Conservation (phyloP, 495 filamentous ascomycete genomes). For the Alectoria sarmentosa region DNA sequence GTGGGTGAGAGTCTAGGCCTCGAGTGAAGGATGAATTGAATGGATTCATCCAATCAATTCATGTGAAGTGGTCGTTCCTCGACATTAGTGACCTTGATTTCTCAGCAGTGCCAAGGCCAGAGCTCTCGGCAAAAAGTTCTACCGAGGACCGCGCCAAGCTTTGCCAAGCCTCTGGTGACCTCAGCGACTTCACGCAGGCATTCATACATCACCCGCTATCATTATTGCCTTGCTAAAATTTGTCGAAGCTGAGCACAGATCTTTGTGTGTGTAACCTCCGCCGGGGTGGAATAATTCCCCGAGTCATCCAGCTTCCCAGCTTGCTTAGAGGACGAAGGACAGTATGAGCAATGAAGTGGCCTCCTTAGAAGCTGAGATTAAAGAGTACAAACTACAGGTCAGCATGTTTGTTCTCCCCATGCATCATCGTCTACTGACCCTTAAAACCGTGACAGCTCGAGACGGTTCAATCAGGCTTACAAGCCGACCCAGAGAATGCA, state of each 20-base stretch:
- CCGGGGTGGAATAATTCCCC: background rate
- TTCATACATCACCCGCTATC: too few species aligned
- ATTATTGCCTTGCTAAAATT: too few species aligned
- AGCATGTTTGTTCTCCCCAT: background rate
- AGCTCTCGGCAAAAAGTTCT: background rate
- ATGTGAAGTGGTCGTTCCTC: background rate
- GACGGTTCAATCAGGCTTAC: constrained; percentile 64
- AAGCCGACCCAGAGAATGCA: constrained; percentile 74
- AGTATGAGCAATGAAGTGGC: constrained; percentile 54
- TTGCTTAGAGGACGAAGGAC: background rate
- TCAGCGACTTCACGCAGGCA: too few species aligned
- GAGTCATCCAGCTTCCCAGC: background rate
- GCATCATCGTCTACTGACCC: background rate
- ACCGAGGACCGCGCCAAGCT: background rate
- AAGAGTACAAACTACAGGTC: constrained; percentile 79
- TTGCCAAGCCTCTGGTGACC: too few species aligned
- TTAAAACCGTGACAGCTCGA: constrained; percentile 54
- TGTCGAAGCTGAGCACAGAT: background rate
- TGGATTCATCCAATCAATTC: constrained; percentile 5
- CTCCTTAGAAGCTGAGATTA: constrained; percentile 65
- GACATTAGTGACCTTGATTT: background rate
- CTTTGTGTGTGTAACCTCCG: background rate
- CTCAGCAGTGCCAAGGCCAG: background rate
- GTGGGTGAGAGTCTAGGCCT: background rate
- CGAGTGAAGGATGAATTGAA: background rate